Percentiles rank a stretch among this genome's conserved stretches.
These are phyloP conservation scores for Laguncularia racemosa DNA, from an alignment of 345 rosid genomes.

Conservation along the genomic window DNA sequence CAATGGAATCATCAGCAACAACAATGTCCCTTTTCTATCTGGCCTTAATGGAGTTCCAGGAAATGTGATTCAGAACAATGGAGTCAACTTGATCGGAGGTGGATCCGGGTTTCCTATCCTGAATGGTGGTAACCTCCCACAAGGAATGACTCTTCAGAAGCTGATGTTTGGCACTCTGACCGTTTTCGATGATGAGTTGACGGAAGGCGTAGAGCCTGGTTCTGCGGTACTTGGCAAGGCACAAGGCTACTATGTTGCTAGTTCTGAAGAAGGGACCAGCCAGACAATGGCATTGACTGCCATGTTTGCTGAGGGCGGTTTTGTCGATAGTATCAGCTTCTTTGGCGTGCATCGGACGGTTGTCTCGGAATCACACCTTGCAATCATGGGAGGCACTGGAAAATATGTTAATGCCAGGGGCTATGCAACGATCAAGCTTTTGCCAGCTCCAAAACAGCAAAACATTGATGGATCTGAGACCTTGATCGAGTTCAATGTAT, in stretches of 20 bases:
- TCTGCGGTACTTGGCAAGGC: slow-evolving; percentile 75
- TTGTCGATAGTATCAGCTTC: slow-evolving; percentile 66
- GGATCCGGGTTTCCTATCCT: slow-evolving; percentile 32
- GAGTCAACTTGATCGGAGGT: slow-evolving; percentile 25
- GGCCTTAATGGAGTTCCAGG: slow-evolving; percentile 69
- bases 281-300: slow-evolving; percentile 79
- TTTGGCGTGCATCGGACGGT: slow-evolving; percentile 70
- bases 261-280: slow-evolving; percentile 78
- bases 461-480: slow-evolving; percentile 74
- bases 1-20: slow-evolving; percentile 61
- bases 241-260: slow-evolving; percentile 76
- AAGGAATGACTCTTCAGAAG: slow-evolving; percentile 46
- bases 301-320: slow-evolving; percentile 65
- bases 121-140: slow-evolving; percentile 48
- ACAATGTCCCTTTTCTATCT: slow-evolving; percentile 72
- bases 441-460: slow-evolving; percentile 42
- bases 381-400: slow-evolving; percentile 90
- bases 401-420: slow-evolving; percentile 78
- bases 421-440: slow-evolving; percentile 57
- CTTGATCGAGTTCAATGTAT: slow-evolving; percentile 24
- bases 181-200: slow-evolving; percentile 73
- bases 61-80: slow-evolving; percentile 38
- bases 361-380: slow-evolving; percentile 70
- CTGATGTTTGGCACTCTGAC: slow-evolving; percentile 90
- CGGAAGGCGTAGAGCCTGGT: slow-evolving; percentile 63